Evolutionary conservation across 805 yeast species (phyloP).

Genomic region (Starmerella gropengiesseri): DNA sequence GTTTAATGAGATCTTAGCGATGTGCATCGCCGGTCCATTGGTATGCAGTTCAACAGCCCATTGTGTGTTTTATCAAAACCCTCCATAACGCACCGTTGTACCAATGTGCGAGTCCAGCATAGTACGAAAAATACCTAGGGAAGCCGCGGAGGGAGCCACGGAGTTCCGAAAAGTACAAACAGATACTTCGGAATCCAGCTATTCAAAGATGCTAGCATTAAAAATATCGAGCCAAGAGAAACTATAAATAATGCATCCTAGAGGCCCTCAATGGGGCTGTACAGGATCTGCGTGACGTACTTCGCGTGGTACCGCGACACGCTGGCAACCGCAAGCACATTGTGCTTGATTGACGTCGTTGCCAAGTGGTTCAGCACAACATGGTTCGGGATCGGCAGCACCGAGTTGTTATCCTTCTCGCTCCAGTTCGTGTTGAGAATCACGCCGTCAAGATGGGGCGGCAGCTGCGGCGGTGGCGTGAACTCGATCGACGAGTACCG

Average conservation of each 20-base stretch:
- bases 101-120: too few species aligned
- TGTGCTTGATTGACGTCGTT: slow-evolving; percentile 89
- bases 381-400: slow-evolving; percentile 86
- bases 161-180: too few species aligned
- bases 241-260: neutral
- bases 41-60: too few species aligned
- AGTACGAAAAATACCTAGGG: too few species aligned
- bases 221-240: too few species aligned
- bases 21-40: too few species aligned
- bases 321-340: slow-evolving; percentile 85
- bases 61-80: too few species aligned
- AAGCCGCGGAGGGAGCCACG: too few species aligned
- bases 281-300: slow-evolving; percentile 82
- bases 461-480: slow-evolving; percentile 87
- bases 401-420: slow-evolving; percentile 79
- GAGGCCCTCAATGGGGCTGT: slow-evolving; percentile 60
- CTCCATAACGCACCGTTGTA: too few species aligned
- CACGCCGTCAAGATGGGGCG: slow-evolving; percentile 92
- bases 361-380: slow-evolving; percentile 90
- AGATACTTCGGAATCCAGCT: neutral
- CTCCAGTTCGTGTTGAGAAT: slow-evolving; percentile 63
- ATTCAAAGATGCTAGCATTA: neutral
- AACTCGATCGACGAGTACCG: slow-evolving; percentile 32
- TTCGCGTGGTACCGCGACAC: slow-evolving; percentile 85
- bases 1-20: too few species aligned